Conservation (phyloP, 2,329 filamentous ascomycete species). For the Lasiodiplodia gonubiensis region DNA sequence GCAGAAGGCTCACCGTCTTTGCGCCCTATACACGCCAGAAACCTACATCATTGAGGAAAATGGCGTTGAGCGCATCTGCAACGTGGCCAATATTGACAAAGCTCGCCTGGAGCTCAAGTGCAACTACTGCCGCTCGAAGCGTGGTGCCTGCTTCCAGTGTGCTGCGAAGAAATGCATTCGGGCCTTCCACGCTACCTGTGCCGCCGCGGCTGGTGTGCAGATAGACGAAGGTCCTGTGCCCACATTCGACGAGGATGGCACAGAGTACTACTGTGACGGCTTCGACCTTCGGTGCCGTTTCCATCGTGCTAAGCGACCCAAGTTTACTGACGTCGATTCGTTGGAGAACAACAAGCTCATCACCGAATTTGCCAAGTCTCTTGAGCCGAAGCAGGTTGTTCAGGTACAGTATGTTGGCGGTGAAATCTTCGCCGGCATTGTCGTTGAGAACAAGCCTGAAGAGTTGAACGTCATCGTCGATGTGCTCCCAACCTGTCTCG, state of each 20-base stretch:
- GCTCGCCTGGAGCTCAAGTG: conserved; percentile 91
- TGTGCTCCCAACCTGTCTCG: conserved; percentile 76
- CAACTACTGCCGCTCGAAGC: conserved; percentile 90
- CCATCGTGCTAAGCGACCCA: conserved; percentile 85
- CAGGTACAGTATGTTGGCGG: conserved; percentile 84
- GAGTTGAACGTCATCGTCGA: conserved; percentile 82
- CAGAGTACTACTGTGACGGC: conserved; percentile 88
- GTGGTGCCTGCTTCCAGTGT: conserved; percentile 96
- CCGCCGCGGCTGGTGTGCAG: conserved; percentile 87
- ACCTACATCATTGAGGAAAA: conserved; percentile 83
- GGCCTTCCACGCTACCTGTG: conserved; percentile 94
- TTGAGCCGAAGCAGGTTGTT: conserved; percentile 77
- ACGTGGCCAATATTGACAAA: conserved; percentile 81
- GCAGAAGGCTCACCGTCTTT: conserved; percentile 83
- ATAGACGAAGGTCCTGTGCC: conserved; percentile 86
- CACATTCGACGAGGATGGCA: conserved; percentile 87
- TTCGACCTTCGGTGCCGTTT: conserved; percentile 95
- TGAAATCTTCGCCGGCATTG: conserved; percentile 88
- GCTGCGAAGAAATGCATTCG: conserved; percentile 92
- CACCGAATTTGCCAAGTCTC: conserved; percentile 67
- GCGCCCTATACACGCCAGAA: conserved; percentile 89
- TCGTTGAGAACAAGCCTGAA: conserved; percentile 78
- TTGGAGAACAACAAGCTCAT: conserved; percentile 75
- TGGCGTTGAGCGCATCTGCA: conserved; percentile 74
- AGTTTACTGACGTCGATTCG: conserved; percentile 70